Conservation (phyloP, 1,139 yeast genomes). For the Blastobotrys ciferrii region DNA sequence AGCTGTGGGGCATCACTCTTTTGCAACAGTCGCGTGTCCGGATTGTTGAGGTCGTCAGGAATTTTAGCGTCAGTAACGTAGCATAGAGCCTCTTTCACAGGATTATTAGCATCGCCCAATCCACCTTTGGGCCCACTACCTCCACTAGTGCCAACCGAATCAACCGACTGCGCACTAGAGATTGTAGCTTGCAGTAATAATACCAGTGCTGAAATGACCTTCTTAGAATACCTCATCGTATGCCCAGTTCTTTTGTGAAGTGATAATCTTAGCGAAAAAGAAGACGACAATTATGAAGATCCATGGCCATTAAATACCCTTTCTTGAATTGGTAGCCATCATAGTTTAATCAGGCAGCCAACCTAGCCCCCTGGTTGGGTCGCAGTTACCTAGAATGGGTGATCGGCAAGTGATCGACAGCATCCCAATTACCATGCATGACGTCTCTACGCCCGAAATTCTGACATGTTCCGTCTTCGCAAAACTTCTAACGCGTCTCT, state of each 20-base stretch:
- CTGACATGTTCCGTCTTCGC: background rate
- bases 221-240: slow-evolving; percentile 1
- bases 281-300: slow-evolving; percentile 5
- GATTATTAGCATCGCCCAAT: slow-evolving; percentile 13
- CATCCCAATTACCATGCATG: background rate
- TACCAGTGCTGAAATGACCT: background rate
- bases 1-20: slow-evolving; percentile 8
- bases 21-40: slow-evolving; percentile 8
- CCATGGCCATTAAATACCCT: background rate
- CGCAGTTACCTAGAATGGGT: slow-evolving; percentile 5
- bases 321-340: background rate
- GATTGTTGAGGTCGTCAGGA: slow-evolving; percentile 1
- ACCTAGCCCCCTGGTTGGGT: slow-evolving; percentile 8
- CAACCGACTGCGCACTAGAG: slow-evolving; percentile 11
- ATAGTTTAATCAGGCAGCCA: background rate
- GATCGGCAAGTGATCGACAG: slow-evolving; percentile 8
- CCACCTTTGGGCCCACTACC: slow-evolving; percentile 17
- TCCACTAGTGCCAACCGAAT: slow-evolving; percentile 13
- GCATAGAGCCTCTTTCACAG: slow-evolving; percentile 6
- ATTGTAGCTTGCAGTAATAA: background rate
- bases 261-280: background rate
- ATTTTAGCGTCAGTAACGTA: slow-evolving; percentile 16
- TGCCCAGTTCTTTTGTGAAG: background rate
- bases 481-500: too few relatives aligned
- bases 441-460: background rate